Evolutionary conservation across 2,329 filamentous ascomycete genomes (phyloP).

Genomic region (Claviceps arundinis): DNA sequence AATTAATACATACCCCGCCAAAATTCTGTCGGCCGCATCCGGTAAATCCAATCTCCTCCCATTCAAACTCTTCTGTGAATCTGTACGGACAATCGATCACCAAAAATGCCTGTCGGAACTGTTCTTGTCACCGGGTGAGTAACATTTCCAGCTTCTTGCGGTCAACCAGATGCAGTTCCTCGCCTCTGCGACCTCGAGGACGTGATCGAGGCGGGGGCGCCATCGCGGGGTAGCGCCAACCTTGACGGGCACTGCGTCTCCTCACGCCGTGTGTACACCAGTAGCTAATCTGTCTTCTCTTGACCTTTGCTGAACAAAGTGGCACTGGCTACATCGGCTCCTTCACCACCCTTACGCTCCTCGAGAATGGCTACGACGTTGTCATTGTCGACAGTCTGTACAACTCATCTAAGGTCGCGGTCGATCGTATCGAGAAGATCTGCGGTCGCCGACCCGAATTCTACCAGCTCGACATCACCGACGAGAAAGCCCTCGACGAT

Average conservation of each 20-base stretch:
- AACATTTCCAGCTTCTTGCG: not conserved
- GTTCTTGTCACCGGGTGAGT: slow-evolving; percentile 81
- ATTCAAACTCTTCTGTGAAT: not conserved
- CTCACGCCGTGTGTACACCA: not conserved
- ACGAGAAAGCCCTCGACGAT: slow-evolving; percentile 69
- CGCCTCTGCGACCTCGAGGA: not conserved
- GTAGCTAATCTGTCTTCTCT: slow-evolving; percentile 11
- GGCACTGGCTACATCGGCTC: slow-evolving; percentile 98
- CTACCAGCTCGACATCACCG: slow-evolving; percentile 76
- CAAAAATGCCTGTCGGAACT: slow-evolving; percentile 65
- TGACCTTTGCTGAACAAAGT: slow-evolving; percentile 24
- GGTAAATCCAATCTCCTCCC: slow-evolving; percentile 4
- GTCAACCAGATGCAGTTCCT: not conserved
- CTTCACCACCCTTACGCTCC: slow-evolving; percentile 83
- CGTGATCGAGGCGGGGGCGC: not conserved
- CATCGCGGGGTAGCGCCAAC: not conserved
- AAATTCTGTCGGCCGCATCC: slow-evolving; percentile 4
- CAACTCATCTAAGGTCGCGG: slow-evolving; percentile 84
- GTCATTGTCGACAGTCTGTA: slow-evolving; percentile 93
- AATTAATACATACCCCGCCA: slow-evolving; percentile 4
- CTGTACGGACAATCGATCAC: not conserved
- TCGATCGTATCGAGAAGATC: slow-evolving; percentile 93
- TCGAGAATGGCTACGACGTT: slow-evolving; percentile 90
- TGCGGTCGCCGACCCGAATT: slow-evolving; percentile 77
- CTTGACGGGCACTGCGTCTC: not conserved